These are phyloP conservation scores for Sungouiella thailandica DNA, from an alignment of 805 yeast species.

Conservation along the genomic window DNA sequence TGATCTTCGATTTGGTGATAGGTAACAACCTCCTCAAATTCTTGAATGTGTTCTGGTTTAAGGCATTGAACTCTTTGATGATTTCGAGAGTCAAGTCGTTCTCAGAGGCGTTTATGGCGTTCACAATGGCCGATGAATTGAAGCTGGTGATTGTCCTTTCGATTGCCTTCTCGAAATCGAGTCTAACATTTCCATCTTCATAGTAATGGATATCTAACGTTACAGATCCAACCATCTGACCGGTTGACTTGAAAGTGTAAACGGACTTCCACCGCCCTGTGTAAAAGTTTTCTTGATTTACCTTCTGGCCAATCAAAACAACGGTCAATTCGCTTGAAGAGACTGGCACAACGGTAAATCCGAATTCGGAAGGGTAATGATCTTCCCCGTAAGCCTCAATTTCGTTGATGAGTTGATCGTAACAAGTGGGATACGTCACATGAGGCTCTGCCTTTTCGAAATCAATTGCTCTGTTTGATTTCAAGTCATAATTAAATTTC, in stretches of 20 bases:
- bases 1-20: conserved; percentile 82
- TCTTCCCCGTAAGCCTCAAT: conserved; percentile 52
- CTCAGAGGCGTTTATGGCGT: conserved; percentile 54
- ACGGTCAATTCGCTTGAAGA: conserved; percentile 34
- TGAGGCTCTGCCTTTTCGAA: conserved; percentile 38
- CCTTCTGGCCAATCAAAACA: conserved; percentile 64
- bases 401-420: conserved; percentile 21
- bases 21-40: conserved; percentile 86
- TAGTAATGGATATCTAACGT: conserved; percentile 80
- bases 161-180: conserved; percentile 43
- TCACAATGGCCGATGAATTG: conserved; percentile 29
- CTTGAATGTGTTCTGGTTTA: conserved; percentile 82
- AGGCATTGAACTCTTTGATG: conserved; percentile 56
- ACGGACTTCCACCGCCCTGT: conserved; percentile 84
- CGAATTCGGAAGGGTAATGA: conserved; percentile 59
- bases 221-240: conserved; percentile 47
- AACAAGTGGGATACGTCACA: conserved; percentile 24
- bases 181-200: conserved; percentile 92
- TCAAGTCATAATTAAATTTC: conserved; percentile 57
- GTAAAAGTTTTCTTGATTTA: conserved; percentile 74
- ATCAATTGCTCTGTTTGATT: conserved; percentile 45
- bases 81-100: conserved; percentile 53
- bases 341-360: conserved; percentile 39
- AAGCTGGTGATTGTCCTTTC: conserved; percentile 19
- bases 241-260: conserved; percentile 39